These are phyloP conservation scores for Leccinum rimulosum DNA, from an alignment of 768 basidiomycete species.

Conservation along the genomic window DNA sequence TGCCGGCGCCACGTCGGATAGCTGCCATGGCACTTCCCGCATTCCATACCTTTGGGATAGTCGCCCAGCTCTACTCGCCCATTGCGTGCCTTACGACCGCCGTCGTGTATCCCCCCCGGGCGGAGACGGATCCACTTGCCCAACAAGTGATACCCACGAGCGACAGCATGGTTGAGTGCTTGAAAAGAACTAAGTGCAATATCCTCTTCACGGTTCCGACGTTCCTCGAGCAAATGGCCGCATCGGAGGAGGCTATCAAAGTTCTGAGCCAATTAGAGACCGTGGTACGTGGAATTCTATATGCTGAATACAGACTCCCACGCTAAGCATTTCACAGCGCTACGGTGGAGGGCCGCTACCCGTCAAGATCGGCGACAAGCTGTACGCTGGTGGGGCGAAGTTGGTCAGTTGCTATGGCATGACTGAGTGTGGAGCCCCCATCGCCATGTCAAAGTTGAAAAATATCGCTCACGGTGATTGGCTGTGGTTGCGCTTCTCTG, in stretches of 20 bases:
- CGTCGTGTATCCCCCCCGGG: conserved; percentile 29
- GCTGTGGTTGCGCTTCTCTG: conserved; percentile 35
- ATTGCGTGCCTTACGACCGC: conserved; percentile 15
- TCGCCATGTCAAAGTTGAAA: not conserved
- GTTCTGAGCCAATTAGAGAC: conserved; percentile 23
- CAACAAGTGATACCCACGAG: conserved; percentile 39
- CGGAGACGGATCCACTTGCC: conserved; percentile 15
- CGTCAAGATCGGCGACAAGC: conserved; percentile 32
- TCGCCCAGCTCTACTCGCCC: conserved; percentile 16
- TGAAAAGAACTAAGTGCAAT: conserved; percentile 28
- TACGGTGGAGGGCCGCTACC: conserved; percentile 41
- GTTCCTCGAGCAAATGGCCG: conserved; percentile 38
- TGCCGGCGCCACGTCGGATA: conserved; percentile 17
- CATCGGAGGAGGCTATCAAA: conserved; percentile 22
- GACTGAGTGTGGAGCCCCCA: conserved; percentile 28
- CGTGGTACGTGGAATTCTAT: conserved; percentile 27
- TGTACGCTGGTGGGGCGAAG: conserved; percentile 34
- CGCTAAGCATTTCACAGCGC: conserved; percentile 18
- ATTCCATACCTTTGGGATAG: conserved; percentile 26
- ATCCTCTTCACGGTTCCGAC: conserved; percentile 37
- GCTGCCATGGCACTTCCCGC: conserved; percentile 27
- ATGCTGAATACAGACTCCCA: too few relatives aligned
- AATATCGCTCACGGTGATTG: conserved; percentile 28
- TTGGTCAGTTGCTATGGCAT: conserved; percentile 36
- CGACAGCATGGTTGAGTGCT: conserved; percentile 38